Conservation (phyloP, 1,284 basidiomycete species). For the Microbotryomycetes sp. region DNA sequence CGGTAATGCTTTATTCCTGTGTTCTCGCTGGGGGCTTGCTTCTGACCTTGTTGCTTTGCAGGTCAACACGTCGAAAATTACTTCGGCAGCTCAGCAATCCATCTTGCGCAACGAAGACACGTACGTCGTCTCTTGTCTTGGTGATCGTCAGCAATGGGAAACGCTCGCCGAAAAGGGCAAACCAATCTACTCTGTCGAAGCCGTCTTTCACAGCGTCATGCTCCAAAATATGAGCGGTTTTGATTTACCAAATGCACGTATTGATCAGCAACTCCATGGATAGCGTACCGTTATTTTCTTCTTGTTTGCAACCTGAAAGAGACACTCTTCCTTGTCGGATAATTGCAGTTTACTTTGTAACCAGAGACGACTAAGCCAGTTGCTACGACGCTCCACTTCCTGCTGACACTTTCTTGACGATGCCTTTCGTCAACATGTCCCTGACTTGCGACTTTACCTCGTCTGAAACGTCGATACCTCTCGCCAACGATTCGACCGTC, state of each 20-base stretch:
- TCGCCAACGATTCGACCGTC: slow-evolving; percentile 35
- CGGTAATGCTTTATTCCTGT: slow-evolving; percentile 1
- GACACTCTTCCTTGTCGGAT: no score
- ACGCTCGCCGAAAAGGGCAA: slow-evolving; percentile 4
- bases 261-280: neutral
- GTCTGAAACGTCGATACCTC: slow-evolving; percentile 8
- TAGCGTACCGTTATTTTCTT: no score
- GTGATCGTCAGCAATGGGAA: slow-evolving; percentile 25
- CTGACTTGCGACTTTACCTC: slow-evolving; percentile 44
- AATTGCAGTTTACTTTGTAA: no score
- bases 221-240: slow-evolving; percentile 5
- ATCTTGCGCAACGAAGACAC: slow-evolving; percentile 1
- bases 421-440: slow-evolving; percentile 52
- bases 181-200: slow-evolving; percentile 25
- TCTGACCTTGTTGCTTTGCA: neutral
- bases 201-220: slow-evolving; percentile 15
- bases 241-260: neutral
- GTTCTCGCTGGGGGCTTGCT: neutral
- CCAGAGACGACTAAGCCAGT: no score
- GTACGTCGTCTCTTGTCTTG: slow-evolving; percentile 7
- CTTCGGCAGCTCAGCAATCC: slow-evolving; percentile 1
- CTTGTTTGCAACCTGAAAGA: no score
- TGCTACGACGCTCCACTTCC: neutral
- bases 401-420: slow-evolving; percentile 41
- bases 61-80: slow-evolving; percentile 8